phyloP scores from a whole-genome alignment of 352 stramenopile genomes.

The Pythium sp. region DNA sequence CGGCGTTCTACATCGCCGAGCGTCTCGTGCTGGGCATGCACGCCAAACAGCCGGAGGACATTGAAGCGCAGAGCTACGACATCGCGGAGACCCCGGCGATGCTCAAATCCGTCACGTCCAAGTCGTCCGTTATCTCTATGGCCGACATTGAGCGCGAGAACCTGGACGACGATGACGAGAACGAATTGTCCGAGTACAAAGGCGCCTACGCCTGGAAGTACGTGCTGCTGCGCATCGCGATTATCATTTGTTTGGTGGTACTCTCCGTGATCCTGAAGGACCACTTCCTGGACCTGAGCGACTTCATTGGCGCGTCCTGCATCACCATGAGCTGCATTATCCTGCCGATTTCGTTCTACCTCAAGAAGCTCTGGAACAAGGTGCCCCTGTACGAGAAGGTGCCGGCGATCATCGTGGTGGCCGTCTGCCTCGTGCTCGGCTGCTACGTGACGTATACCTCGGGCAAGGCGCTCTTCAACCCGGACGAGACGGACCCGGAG shows the following conservation, averaged over 20 bases:
- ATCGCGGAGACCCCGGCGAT: too few species aligned
- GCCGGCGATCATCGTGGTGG: constrained; percentile 53
- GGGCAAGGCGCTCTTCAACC: neutral
- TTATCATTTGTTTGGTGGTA: constrained; percentile 8
- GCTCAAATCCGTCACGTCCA: too few species aligned
- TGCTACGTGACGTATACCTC: neutral
- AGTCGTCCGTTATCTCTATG: too few species aligned
- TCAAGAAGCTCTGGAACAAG: constrained; percentile 43
- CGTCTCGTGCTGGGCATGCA: too few species aligned
- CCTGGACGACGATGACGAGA: too few species aligned
- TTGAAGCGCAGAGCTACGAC: too few species aligned
- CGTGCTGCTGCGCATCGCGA: neutral
- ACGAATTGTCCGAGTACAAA: too few species aligned
- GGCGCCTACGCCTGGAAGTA: too few species aligned
- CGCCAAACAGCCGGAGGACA: too few species aligned
- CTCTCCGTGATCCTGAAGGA: constrained; percentile 19
- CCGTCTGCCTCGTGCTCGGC: constrained; percentile 12
- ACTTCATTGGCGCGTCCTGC: constrained; percentile 22
- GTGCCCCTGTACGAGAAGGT: constrained; percentile 74
- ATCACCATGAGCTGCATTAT: neutral
- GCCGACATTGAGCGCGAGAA: too few species aligned
- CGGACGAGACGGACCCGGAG: neutral
- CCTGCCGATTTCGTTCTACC: neutral
- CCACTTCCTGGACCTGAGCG: constrained; percentile 37
- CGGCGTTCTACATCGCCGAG: too few species aligned